phyloP scores from a whole-genome alignment of 2,329 filamentous ascomycete species.

The Penicillium sp. region DNA sequence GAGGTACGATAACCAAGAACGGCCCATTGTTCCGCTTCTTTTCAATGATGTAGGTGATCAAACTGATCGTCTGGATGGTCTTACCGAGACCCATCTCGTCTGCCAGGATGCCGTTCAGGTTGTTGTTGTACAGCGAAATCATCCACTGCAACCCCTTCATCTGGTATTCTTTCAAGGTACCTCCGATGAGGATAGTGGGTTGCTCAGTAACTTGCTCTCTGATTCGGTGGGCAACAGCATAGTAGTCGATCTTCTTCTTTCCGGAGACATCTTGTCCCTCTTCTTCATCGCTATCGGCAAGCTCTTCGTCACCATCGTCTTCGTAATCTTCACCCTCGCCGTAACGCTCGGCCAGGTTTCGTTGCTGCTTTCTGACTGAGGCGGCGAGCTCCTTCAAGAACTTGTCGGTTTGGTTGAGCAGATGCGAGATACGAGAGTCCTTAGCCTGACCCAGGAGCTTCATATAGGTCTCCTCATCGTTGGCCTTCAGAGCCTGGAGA shows the following conservation, averaged over 20 bases:
- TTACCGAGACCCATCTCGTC: slow-evolving; percentile 99
- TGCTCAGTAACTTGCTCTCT: slow-evolving; percentile 87
- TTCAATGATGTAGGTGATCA: slow-evolving; percentile 96
- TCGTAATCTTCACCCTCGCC: slow-evolving; percentile 59
- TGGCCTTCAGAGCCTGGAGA: slow-evolving; percentile 96
- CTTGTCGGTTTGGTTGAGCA: slow-evolving; percentile 94
- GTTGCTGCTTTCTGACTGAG: slow-evolving; percentile 91
- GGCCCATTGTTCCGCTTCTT: slow-evolving; percentile 88
- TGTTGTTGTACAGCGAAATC: slow-evolving; percentile 99
- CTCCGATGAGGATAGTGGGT: slow-evolving; percentile 82
- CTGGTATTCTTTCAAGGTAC: slow-evolving; percentile 94
- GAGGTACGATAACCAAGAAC: slow-evolving; percentile 92
- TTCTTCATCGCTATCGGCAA: slow-evolving; percentile 63
- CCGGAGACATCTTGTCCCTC: slow-evolving; percentile 61
- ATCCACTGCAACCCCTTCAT: slow-evolving; percentile 99
- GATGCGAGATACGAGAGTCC: slow-evolving; percentile 96
- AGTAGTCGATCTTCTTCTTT: slow-evolving; percentile 88
- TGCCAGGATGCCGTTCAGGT: slow-evolving; percentile 95
- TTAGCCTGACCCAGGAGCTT: slow-evolving; percentile 97
- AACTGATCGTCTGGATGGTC: slow-evolving; percentile 97
- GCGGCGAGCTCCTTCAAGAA: slow-evolving; percentile 94
- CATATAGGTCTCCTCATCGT: slow-evolving; percentile 98
- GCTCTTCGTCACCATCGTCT: slow-evolving; percentile 63
- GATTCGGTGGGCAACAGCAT: slow-evolving; percentile 92
- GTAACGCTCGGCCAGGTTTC: slow-evolving; percentile 74